phyloP scores from a whole-genome alignment of 2,329 filamentous ascomycete species.

The Aspergillus piperis region DNA sequence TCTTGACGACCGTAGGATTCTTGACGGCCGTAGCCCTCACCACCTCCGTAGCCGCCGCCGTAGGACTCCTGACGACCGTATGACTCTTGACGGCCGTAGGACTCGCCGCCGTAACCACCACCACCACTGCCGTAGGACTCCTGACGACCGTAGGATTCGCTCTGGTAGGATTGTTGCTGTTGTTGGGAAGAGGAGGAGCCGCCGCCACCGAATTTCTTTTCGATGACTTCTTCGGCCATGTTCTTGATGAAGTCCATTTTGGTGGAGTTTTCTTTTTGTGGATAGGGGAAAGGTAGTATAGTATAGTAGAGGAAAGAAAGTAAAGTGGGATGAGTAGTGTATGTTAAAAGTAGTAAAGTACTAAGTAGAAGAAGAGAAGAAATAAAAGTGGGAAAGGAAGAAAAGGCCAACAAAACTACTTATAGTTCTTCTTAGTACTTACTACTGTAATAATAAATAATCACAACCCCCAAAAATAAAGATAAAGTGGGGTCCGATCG shows the following conservation, averaged over 20 bases:
- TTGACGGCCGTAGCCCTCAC: not conserved
- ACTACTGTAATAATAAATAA: no score
- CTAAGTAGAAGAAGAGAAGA: not conserved
- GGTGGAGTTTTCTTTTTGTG: not conserved
- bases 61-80: not conserved
- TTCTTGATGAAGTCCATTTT: constrained; percentile 33
- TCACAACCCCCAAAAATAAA: no score
- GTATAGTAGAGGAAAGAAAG: no score
- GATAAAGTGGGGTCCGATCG: not conserved
- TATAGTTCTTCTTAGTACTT: not conserved
- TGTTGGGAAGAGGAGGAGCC: not conserved
- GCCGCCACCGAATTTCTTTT: constrained; percentile 14
- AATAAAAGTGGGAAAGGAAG: not conserved
- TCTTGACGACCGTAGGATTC: not conserved
- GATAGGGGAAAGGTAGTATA: not conserved
- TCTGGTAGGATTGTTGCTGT: not conserved
- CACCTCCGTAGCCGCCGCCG: not conserved
- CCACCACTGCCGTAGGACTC: not conserved
- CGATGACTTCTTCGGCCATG: constrained; percentile 30
- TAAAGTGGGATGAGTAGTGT: not conserved
- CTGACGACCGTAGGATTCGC: no score
- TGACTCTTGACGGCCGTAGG: not conserved
- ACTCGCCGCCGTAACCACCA: constrained; percentile 5
- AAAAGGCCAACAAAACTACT: not conserved
- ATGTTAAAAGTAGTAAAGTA: not conserved